These are phyloP conservation scores for Asterella californica DNA, from an alignment of 225 moss, liverwort and hornwort genomes.

Conservation along the genomic window DNA sequence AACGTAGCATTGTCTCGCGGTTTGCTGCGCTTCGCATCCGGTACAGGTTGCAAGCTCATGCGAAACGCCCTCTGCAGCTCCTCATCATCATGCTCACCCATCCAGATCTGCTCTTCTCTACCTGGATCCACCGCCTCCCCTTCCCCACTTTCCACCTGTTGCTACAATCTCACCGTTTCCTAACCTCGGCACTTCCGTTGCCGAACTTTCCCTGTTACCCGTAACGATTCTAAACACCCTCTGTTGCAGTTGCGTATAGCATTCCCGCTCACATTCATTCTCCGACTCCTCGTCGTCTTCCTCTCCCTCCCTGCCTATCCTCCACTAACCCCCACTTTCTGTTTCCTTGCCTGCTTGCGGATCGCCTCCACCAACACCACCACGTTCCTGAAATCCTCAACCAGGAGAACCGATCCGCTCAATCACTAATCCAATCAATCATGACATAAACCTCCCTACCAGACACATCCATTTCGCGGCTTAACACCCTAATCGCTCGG, in stretches of 20 bases:
- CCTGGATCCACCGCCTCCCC: constrained; percentile 10
- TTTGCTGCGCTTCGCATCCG: constrained; percentile 98
- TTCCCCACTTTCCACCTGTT: not conserved
- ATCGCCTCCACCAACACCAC: not conserved
- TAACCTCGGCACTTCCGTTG: not conserved
- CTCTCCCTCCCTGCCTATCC: not conserved
- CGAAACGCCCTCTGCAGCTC: constrained; percentile 99
- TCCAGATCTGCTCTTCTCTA: constrained; percentile 48
- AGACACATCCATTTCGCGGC: not conserved
- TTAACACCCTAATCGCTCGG: not conserved
- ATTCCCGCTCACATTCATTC: constrained; percentile 17
- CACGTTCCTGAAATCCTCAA: not conserved
- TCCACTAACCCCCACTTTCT: not conserved
- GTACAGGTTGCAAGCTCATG: constrained; percentile 98
- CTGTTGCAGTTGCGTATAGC: constrained; percentile 1
- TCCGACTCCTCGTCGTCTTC: not conserved
- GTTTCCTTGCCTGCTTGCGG: not conserved
- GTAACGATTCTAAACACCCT: not conserved
- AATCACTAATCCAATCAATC: constrained; percentile 5
- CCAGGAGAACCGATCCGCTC: not conserved
- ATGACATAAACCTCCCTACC: not conserved
- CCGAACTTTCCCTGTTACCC: not conserved
- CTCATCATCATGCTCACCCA: constrained; percentile 99
- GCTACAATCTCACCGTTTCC: constrained; percentile 6
- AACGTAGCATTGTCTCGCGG: constrained; percentile 67